Evolutionary conservation across 2,329 filamentous ascomycete genomes (phyloP).

Genomic region (Parasarocladium wereldwijsianum): DNA sequence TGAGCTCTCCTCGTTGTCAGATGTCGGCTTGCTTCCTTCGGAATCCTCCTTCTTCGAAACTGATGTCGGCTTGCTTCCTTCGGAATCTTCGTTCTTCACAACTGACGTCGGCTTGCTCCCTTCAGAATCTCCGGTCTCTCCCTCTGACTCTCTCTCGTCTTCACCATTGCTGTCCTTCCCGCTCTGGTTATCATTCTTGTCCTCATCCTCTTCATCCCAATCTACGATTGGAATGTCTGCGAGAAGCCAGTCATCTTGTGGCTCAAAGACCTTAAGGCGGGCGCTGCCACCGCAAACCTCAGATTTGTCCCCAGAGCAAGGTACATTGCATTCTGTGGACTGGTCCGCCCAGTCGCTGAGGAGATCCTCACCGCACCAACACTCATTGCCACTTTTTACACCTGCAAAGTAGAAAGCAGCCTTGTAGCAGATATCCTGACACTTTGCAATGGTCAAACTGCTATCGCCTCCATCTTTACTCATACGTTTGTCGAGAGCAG

Average conservation of each 20-base stretch:
- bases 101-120: no score
- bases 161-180: no score
- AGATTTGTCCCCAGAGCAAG: constrained; percentile 17
- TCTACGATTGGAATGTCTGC: no score
- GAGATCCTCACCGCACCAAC: constrained; percentile 22
- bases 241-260: constrained; percentile 1
- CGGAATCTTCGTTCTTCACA: no score
- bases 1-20: no score
- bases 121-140: no score
- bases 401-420: constrained; percentile 22
- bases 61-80: no score
- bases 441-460: constrained; percentile 17
- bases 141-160: no score
- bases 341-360: constrained; percentile 8
- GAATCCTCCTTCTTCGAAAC: no score
- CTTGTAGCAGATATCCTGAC: constrained; percentile 21
- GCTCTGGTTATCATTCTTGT: no score
- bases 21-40: no score
- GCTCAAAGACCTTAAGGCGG: constrained; percentile 16
- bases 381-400: constrained; percentile 21
- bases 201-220: no score
- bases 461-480: constrained; percentile 9
- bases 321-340: constrained; percentile 12
- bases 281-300: constrained; percentile 19
- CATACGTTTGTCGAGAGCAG: constrained; percentile 17